Conservation (phyloP, 768 basidiomycete species). For the Tulasnella sp. region DNA sequence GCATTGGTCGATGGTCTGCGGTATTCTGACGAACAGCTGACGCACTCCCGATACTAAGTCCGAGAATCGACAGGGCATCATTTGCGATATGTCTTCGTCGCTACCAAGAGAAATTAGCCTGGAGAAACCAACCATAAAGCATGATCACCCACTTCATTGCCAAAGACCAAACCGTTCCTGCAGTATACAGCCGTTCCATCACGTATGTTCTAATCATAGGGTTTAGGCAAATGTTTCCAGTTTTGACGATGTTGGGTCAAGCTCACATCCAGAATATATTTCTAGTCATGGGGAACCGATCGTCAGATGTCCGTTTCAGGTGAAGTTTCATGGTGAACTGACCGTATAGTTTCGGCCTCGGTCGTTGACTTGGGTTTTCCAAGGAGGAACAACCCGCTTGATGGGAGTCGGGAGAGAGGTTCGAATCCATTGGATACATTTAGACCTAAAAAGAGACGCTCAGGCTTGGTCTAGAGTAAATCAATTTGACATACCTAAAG, state of each 20-base stretch:
- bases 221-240: background rate
- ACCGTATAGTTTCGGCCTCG: background rate
- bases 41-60: constrained; percentile 2
- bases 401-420: constrained; percentile 2
- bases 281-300: background rate
- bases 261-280: constrained; percentile 9
- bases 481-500: background rate
- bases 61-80: background rate
- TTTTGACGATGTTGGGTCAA: too few relatives aligned
- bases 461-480: background rate
- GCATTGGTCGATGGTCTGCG: background rate
- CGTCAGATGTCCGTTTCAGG: background rate
- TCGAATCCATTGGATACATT: background rate
- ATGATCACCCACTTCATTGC: background rate
- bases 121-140: background rate
- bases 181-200: constrained; percentile 4
- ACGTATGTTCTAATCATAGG: background rate
- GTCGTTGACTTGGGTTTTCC: background rate
- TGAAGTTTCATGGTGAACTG: background rate
- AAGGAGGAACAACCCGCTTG: background rate
- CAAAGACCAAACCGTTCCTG: constrained; percentile 3
- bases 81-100: constrained; percentile 4
- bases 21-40: background rate
- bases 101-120: background rate
- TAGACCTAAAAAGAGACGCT: background rate